Percentiles rank a stretch among this genome's conserved stretches.
Evolutionary conservation across 805 yeast species (phyloP).

Genomic region (Blastobotrys mokoenaii): DNA sequence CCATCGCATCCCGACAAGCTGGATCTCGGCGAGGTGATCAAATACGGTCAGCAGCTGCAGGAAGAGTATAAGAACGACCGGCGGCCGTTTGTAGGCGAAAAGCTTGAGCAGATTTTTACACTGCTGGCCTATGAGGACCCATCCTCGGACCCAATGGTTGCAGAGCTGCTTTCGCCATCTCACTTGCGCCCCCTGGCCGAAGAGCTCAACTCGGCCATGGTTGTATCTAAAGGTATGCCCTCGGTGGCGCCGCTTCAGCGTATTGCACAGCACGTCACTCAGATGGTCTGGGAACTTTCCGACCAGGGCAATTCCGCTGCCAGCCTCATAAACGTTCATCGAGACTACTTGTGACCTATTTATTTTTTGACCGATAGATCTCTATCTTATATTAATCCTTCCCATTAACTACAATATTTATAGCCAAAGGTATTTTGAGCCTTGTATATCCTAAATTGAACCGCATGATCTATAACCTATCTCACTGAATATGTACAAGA

Average conservation of each 20-base stretch:
- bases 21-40: constrained; percentile 23
- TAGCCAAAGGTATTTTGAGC: too few species aligned
- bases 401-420: too few species aligned
- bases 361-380: neutral
- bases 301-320: constrained; percentile 24
- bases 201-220: constrained; percentile 35
- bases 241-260: constrained; percentile 37
- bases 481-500: too few species aligned
- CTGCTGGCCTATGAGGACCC: constrained; percentile 49
- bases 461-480: too few species aligned
- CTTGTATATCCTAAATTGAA: too few species aligned
- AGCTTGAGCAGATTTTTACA: constrained; percentile 40
- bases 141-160: constrained; percentile 25
- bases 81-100: constrained; percentile 29
- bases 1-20: neutral
- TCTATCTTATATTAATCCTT: neutral
- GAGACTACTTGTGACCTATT: constrained; percentile 33
- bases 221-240: constrained; percentile 37
- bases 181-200: constrained; percentile 36
- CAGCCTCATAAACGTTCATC: constrained; percentile 36
- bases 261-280: constrained; percentile 34
- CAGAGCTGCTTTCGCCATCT: constrained; percentile 30
- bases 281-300: constrained; percentile 30
- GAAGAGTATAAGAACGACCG: constrained; percentile 23
- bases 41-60: constrained; percentile 34